Evolutionary conservation across 2,329 filamentous ascomycete species (phyloP), one percentile per base, ranked within the genome.

Genomic region (Ascocoryne sarcoides): DNA sequence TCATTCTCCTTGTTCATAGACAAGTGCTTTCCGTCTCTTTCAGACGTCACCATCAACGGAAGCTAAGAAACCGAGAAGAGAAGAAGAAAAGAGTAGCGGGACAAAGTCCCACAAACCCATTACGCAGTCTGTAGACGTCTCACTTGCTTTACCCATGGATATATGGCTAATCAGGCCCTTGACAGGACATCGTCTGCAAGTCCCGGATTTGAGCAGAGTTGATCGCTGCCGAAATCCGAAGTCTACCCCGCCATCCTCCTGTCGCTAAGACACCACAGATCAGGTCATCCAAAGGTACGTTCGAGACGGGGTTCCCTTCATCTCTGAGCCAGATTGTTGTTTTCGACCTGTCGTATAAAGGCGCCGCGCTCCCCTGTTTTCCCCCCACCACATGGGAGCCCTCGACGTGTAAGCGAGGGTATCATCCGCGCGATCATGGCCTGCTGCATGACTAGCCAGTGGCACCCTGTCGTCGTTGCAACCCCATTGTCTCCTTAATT

Each of bases 381-480:
- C 39, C 40, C 40, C 42, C 42, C 42, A 35, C 36, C 40, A 28
- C 21, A 29, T 37, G 37, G 37, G 17, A 34, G 23, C 36, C 33
- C 46, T 41, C 45, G 38, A 30, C 31, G 31, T 36, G 31, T 48
- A 50, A 50, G 50, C 50, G 47, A 54, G 35, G 32, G 45, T 44
- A 44, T 40, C 44, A 48, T 46, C 48, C 43, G 44, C n/a, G n/a
- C 39, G 36, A 40, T 37, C 44, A 46, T 45, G 51, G 49, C 38
- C 44, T 48, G 46, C 42, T 50, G 51, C 51, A 51, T 52, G 51
- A 50, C 48, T 49, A 53, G 44, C 49, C 48, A 32, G 30, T 4
- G 14, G 14, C 15, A 39, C 50, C 52, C 43, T 52, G 50, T 39
- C 30, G 39, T 26, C 21, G 15, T 35, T 45, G 37, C 44, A 44